Evolutionary conservation across 2,329 filamentous ascomycete species (phyloP), one percentile per base, ranked within the genome.

Genomic region (Clarireedia homoeocarpa): DNA sequence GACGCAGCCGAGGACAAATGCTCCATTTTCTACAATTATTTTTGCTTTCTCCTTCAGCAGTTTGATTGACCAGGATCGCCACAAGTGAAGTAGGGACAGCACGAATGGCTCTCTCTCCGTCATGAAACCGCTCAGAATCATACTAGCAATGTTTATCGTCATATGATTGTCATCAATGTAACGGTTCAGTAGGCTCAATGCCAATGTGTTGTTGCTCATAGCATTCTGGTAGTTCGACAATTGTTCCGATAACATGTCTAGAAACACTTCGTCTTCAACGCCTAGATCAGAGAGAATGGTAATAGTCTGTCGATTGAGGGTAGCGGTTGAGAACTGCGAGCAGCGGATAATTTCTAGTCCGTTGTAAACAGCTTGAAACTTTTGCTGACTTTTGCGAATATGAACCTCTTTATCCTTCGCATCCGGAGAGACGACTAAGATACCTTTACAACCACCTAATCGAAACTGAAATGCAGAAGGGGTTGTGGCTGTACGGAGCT

Each of bases 381-480:
- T 99, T 65, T 87, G 79, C 67, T 99, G 94, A 12, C 89, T 96
- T 14, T 83, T 81, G 2, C 94, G 84, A 51, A 96, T 84, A 52
- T 89, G 84, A 0, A 97, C 80, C 56, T 91, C 82, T 30, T 78
- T 80, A 0, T 78, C 79, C 58, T 79, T 79, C 9, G 85, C 81
- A 4, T 85, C 78, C 0, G 87, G 82, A 71, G 89, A 92, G 4
- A 90, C 77, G 0, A 84, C 83, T 17, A 99, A 76, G 14, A 99
- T 84, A 0, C 94, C 94, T 72, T 99, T 99, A 72, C 85, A 91
- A 1, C 94, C 94, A 7, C 89, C 91, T 65, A 96, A 83, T 6
- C 94, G 88, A 65, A 97, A 96, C 65, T 99, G 94, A 62, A 89
- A 92, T 0, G 89, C 87, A 0, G 91, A 95, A 0, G 94, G 91